Percentiles rank a stretch among this genome's conserved stretches.
Evolutionary conservation across 169 alveolate genomes (phyloP).

Genomic region (Cyclospora cayetanensis): DNA sequence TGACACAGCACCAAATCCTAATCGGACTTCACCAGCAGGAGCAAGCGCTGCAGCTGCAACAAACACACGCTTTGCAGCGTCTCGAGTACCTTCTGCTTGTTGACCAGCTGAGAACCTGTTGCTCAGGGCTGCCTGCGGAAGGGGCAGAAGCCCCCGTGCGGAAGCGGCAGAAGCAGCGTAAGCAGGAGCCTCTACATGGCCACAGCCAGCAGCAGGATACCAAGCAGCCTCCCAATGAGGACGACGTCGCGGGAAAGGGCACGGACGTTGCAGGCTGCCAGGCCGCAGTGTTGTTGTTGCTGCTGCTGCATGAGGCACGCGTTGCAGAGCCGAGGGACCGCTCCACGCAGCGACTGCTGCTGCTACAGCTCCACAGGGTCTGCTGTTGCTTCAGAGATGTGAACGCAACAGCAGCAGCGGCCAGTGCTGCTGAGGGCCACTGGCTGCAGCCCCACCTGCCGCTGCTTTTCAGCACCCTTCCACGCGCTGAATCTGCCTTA

Average conservation of each 20-base stretch:
- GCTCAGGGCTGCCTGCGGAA: not conserved
- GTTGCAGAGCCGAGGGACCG: not conserved
- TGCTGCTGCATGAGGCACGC: conserved; percentile 30
- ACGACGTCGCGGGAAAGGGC: not conserved
- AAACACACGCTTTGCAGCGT: not conserved
- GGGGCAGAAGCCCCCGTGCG: not conserved
- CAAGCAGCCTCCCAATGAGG: not conserved
- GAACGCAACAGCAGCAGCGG: conserved; percentile 3
- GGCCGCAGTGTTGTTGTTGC: conserved; percentile 27
- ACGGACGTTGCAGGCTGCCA: not conserved
- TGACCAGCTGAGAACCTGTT: too few relatives aligned
- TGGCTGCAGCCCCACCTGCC: conserved; percentile 11
- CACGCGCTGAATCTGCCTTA: not conserved
- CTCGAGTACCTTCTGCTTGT: not conserved
- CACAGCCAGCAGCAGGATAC: not conserved
- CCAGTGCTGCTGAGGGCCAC: not conserved
- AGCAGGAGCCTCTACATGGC: not conserved
- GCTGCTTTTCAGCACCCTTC: not conserved
- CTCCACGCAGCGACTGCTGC: not conserved
- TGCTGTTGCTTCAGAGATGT: not conserved
- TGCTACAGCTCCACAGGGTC: not conserved
- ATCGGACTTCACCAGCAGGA: conserved; percentile 11
- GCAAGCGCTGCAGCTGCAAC: conserved; percentile 23
- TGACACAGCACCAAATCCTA: not conserved
- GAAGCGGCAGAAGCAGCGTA: conserved; percentile 12